Percentiles rank a stretch among this genome's conserved stretches.
phyloP scores from a whole-genome alignment of 1,139 yeast species.

The Saccharomycopsis hybrid region DNA sequence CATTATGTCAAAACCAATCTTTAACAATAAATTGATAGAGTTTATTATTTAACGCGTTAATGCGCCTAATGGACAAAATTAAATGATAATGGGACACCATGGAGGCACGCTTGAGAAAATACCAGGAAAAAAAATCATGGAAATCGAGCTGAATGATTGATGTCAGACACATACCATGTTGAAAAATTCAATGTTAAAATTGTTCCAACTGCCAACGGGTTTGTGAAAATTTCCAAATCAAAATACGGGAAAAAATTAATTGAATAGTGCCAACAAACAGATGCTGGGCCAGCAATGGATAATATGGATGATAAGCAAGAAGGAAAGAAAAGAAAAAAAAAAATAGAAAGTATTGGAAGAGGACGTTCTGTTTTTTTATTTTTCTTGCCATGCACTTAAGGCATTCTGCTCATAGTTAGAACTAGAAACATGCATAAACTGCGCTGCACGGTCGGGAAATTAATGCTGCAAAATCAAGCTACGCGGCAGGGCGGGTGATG shows the following conservation, averaged over 20 bases:
- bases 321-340: not conserved
- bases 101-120: not conserved
- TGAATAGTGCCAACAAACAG: not conserved
- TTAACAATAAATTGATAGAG: not conserved
- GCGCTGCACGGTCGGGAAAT: no score
- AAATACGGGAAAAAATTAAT: not conserved
- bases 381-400: no score
- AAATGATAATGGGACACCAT: not conserved
- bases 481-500: no score
- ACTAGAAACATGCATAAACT: no score
- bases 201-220: no score
- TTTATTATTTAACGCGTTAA: no score
- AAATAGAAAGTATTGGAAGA: no score
- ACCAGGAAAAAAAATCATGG: not conserved
- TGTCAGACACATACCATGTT: slow-evolving; percentile 1
- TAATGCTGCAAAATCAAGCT: no score
- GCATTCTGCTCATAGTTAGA: no score
- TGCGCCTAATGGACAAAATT: no score
- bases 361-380: no score
- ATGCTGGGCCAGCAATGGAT: not conserved
- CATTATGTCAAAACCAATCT: not conserved
- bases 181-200: not conserved
- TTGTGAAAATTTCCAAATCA: not conserved
- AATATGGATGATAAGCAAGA: not conserved
- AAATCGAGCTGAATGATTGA: not conserved